Conservation (phyloP, 768 basidiomycete genomes). For the Rhizopogon salebrosus region DNA sequence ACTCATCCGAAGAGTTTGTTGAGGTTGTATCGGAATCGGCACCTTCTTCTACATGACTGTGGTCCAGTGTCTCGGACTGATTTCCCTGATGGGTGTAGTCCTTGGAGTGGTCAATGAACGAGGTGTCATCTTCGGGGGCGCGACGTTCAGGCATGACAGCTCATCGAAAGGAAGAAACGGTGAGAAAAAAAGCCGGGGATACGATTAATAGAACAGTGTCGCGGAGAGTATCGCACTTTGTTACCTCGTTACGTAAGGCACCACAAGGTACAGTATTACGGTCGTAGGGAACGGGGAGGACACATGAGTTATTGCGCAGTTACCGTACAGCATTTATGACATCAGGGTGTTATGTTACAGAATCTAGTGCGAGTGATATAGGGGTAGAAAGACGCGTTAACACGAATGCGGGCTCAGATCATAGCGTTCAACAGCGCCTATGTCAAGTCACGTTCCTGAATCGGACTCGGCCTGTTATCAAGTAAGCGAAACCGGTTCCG, state of each 20-base stretch:
- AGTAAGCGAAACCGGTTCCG: background rate
- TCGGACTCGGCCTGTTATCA: background rate
- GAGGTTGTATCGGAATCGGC: constrained; percentile 32
- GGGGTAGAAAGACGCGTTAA: background rate
- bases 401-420: background rate
- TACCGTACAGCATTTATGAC: background rate
- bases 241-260: background rate
- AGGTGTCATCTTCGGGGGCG: constrained; percentile 4
- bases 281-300: background rate
- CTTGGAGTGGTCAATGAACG: constrained; percentile 4
- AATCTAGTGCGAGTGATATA: background rate
- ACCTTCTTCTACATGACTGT: constrained; percentile 7
- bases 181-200: background rate
- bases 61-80: constrained; percentile 2
- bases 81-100: constrained; percentile 8
- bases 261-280: background rate
- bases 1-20: constrained; percentile 63
- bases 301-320: background rate
- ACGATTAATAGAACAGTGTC: too few species aligned
- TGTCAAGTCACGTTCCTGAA: background rate
- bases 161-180: constrained; percentile 6
- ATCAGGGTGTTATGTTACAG: background rate
- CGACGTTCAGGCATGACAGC: constrained; percentile 12
- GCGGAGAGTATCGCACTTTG: background rate
- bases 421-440: background rate